Base-by-base conservation (phyloP, 2,329 filamentous ascomycete species). In the Cladophialophora bantiana region DNA sequence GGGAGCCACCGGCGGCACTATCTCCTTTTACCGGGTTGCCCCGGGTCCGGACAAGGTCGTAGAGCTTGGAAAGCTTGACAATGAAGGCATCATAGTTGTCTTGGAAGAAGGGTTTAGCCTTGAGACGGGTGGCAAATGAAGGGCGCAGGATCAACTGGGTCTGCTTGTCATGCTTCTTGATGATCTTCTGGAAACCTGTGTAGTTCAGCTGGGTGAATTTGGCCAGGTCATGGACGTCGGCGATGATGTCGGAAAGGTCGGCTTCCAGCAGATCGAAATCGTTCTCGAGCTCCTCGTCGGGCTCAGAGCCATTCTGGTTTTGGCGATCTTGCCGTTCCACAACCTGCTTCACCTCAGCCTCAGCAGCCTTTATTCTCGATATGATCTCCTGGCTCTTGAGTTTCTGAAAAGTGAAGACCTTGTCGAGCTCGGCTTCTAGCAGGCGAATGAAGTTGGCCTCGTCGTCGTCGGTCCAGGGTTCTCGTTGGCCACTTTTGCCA, bases 101-200 rank as follows among this genome's bases (percentile, higher is more conserved):
- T 78, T 96, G 96, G 85, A 97, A 99, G 81, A 99, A 99, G 0
- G 95, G 94, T 78, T 97, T 97, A 54, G 93, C 92, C 81, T 96
- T 96, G 76, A 99, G 87, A 66, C 94, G 89, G 50, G 94, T 90
- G 66, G 96, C 94, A 79, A 99, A 99, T n/a, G 96, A 93, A 36
- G 95, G 95, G 74, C 91, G 94, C 38, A 99, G 87, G 75, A 95
- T 89, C 93, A 94, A 97, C 68, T 89, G 86, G 0, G 95, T 99
- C 84, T 91, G 85, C 92, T 99, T 99, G 91, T 97, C 95, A 79
- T 99, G 95, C 85, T 99, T 99, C 85, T 99, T 99, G 80, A 99
- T 97, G 71, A 99, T 99, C 85, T 99, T 99, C 83, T 97, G 96
- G 78, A 99, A 99, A 4, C 95, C 95, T 0, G 94, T 98, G 77